Evolutionary conservation across 768 basidiomycete genomes (phyloP).

Genomic region (Mycena amicta): DNA sequence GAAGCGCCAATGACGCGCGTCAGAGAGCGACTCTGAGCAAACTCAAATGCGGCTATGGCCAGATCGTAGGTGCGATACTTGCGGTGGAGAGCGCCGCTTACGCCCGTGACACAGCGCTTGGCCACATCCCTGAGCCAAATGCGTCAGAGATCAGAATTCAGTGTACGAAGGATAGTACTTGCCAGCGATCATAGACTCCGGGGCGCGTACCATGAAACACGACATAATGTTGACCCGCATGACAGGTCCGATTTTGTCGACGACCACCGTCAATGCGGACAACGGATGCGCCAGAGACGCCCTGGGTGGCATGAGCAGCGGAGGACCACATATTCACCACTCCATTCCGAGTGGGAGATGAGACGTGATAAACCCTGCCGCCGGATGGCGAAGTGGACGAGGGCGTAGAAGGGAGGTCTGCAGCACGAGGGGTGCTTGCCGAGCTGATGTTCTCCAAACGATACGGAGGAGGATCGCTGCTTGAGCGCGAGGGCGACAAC

Average conservation of each 20-base stretch:
- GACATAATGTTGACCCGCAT: not conserved
- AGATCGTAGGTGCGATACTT: not conserved
- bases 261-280: not conserved
- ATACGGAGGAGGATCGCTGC: not conserved
- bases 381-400: not conserved
- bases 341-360: not conserved
- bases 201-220: not conserved
- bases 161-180: not conserved
- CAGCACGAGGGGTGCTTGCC: too few species aligned
- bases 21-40: not conserved
- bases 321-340: not conserved
- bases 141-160: not conserved
- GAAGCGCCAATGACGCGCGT: not conserved
- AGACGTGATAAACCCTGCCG: not conserved
- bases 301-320: not conserved
- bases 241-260: not conserved
- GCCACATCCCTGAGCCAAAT: not conserved
- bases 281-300: not conserved
- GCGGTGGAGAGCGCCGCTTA: constrained; percentile 5
- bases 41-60: constrained; percentile 1
- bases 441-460: too few species aligned
- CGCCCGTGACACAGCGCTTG: not conserved
- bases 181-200: constrained; percentile 1
- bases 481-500: too few species aligned
- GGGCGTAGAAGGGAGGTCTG: not conserved